A percentile compares a stretch with the other conserved stretches of the same genome.
phyloP scores from a whole-genome alignment of 306 rosid genomes.

The Begonia loranthoides region DNA sequence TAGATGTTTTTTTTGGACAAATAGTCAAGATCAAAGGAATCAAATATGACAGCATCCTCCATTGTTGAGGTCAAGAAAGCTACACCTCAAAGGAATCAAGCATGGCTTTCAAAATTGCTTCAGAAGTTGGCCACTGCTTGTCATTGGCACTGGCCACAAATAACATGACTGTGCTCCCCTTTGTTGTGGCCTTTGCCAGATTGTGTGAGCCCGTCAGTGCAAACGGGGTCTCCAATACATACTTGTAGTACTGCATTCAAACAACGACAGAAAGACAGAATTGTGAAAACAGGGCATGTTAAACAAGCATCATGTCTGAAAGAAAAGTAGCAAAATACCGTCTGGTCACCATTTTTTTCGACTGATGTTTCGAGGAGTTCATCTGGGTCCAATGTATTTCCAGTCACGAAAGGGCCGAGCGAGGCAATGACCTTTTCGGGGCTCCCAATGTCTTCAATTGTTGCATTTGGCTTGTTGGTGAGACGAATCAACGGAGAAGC shows the following conservation, averaged over 20 bases:
- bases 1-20: too few species aligned
- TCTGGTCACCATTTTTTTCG: slow-evolving; percentile 70
- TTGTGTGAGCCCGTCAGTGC: slow-evolving; percentile 92
- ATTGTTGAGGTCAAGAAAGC: background rate
- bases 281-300: too few species aligned
- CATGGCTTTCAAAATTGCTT: slow-evolving; percentile 63
- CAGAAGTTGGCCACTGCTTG: slow-evolving; percentile 74
- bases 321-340: slow-evolving; percentile 29
- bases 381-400: slow-evolving; percentile 71
- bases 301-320: background rate
- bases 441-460: slow-evolving; percentile 85
- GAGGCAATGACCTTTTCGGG: slow-evolving; percentile 92
- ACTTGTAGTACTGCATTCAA: slow-evolving; percentile 65
- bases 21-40: too few species aligned
- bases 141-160: slow-evolving; percentile 90
- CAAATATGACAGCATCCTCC: background rate
- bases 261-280: background rate
- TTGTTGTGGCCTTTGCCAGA: slow-evolving; percentile 95
- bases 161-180: slow-evolving; percentile 81
- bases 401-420: slow-evolving; percentile 91
- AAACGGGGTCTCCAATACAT: slow-evolving; percentile 74
- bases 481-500: slow-evolving; percentile 87
- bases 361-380: slow-evolving; percentile 71
- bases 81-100: slow-evolving; percentile 76
- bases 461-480: slow-evolving; percentile 80